These are phyloP conservation scores for Dissophora globulifera DNA, from an alignment of 192 early-diverging fungal species.

Conservation along the genomic window DNA sequence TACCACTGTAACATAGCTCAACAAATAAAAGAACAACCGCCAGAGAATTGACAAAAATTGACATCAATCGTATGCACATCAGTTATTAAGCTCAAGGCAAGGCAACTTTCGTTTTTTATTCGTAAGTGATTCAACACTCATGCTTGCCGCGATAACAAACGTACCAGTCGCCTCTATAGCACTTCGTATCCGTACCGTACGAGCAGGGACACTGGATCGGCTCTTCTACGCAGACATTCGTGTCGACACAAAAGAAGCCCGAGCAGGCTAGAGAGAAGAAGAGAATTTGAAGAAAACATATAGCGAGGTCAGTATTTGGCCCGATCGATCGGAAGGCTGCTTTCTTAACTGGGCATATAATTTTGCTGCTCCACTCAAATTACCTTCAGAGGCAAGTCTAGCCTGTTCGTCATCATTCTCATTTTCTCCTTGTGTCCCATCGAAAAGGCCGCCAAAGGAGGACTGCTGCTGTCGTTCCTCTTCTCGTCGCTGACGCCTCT, in stretches of 20 bases:
- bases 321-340: too few relatives aligned
- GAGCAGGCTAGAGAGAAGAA: constrained; percentile 8
- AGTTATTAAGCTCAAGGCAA: too few relatives aligned
- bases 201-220: constrained; percentile 44
- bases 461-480: constrained; percentile 1
- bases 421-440: not conserved
- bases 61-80: not conserved
- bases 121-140: constrained; percentile 7
- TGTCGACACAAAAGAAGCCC: constrained; percentile 36
- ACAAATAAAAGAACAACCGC: too few relatives aligned
- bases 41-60: too few relatives aligned
- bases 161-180: constrained; percentile 38
- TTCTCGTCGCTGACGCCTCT: not conserved
- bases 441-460: constrained; percentile 38
- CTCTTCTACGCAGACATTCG: constrained; percentile 29
- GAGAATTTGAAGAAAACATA: not conserved
- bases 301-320: too few relatives aligned
- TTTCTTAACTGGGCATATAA: too few relatives aligned
- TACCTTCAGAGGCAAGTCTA: not conserved
- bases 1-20: too few relatives aligned
- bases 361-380: too few relatives aligned
- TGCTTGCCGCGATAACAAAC: constrained; percentile 24
- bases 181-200: constrained; percentile 26
- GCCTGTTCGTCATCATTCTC: constrained; percentile 3
- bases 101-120: too few relatives aligned